Conservation (phyloP, 2,329 filamentous ascomycete species). For the Lasiodiplodia gonubiensis region DNA sequence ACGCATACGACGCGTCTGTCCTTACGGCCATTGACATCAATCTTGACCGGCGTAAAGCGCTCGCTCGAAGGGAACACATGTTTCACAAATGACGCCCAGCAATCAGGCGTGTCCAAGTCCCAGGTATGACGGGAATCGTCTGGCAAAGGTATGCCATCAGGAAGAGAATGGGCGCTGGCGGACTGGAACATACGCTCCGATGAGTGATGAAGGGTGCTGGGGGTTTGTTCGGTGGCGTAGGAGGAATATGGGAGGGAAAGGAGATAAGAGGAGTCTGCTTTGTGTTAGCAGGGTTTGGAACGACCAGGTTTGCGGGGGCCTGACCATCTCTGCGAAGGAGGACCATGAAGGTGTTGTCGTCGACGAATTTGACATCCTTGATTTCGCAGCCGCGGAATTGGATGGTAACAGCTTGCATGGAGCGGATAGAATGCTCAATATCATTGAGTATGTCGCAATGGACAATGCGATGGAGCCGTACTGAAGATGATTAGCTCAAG, state of each 20-base stretch:
- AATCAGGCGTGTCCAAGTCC: conserved; percentile 27
- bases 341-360: conserved; percentile 65
- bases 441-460: conserved; percentile 50
- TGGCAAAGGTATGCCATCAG: conserved; percentile 3
- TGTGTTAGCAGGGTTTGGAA: conserved; percentile 4
- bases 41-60: conserved; percentile 54
- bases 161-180: neutral
- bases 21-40: conserved; percentile 63
- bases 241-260: conserved; percentile 36
- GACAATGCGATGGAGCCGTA: conserved; percentile 42
- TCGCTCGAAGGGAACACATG: conserved; percentile 55
- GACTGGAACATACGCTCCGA: neutral
- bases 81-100: conserved; percentile 40
- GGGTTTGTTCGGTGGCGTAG: conserved; percentile 21
- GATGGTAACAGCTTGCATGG: conserved; percentile 61
- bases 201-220: conserved; percentile 25
- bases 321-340: conserved; percentile 55
- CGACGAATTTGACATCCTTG: conserved; percentile 71
- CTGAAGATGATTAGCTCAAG: conserved; percentile 26
- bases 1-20: conserved; percentile 61
- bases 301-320: conserved; percentile 38
- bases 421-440: conserved; percentile 39
- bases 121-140: conserved; percentile 1
- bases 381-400: conserved; percentile 50
- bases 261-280: conserved; percentile 30